Evolutionary conservation across 805 yeast genomes (phyloP), one percentile per base, ranked within the genome.

Genomic region (Spathaspora girioi): DNA sequence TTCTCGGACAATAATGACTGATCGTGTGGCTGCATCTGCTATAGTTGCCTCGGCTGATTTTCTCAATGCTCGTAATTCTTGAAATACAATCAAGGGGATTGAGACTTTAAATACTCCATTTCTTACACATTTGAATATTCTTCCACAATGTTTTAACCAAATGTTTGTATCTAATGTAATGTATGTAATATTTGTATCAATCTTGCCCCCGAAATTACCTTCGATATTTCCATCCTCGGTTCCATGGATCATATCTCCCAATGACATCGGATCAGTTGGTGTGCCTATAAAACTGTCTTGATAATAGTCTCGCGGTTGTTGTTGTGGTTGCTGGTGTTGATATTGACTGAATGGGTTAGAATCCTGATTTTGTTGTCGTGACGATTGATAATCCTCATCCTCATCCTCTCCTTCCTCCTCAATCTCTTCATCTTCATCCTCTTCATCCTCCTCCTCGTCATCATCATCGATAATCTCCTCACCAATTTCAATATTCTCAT

Each of bases 91-190:
- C 52, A 87, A 70, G 42, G 94, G 92, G 4, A 87, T 81, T 57
- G 83, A 79, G 20, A 84, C 70, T 54, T 77, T 81, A 53, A 87
- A 75, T 2, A 86, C 78, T 12, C 75, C 77, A 56, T 80, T 79
- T 31, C 84, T 75, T 11, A 86, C 78, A 58, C 89, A 81, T 63
- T 87, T 87, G 68, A 77, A 87, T 18, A 87, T 73, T 54, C 86
- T 77, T 1, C 93, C 96, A 64, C 91, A 86, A 60, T 86, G 92
- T 59, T 87, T 85, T 56, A 87, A 69, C 92, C 93, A 87, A 51
- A 86, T 81, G 56, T 88, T 87, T 1, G 94, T 87, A 66, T 87
- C 96, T 51, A 87, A 70, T 0, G 89, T 80, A 50, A 86, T 75
- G 58, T 75, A 76, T 0, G 89, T 83, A 19, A 80, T 61, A 15